These are phyloP conservation scores for Thelonectria blattea DNA, from an alignment of 2,329 filamentous ascomycete genomes.

Conservation along the genomic window DNA sequence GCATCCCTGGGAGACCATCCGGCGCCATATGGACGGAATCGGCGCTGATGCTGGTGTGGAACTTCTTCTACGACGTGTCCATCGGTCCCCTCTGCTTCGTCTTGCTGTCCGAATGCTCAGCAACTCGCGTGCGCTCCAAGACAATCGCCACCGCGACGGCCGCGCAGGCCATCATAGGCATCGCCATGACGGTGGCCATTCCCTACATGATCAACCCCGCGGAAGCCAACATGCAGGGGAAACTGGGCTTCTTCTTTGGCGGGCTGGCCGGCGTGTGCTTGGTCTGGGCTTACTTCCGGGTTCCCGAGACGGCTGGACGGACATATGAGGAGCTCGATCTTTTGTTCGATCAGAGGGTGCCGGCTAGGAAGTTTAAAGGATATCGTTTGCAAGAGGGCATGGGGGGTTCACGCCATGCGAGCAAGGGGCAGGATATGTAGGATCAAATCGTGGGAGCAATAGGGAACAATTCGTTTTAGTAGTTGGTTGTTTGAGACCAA, in stretches of 20 bases:
- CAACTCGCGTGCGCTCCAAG: conserved; percentile 49
- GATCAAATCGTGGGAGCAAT: background rate
- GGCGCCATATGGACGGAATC: conserved; percentile 45
- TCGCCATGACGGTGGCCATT: conserved; percentile 40
- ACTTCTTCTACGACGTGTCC: conserved; percentile 50
- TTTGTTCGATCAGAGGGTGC: conserved; percentile 41
- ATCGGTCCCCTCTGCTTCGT: conserved; percentile 52
- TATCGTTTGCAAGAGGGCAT: background rate
- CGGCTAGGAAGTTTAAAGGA: conserved; percentile 44
- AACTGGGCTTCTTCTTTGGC: conserved; percentile 43
- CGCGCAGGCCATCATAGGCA: conserved; percentile 37
- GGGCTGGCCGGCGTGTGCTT: conserved; percentile 37
- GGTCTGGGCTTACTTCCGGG: conserved; percentile 43
- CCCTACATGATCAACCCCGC: conserved; percentile 44
- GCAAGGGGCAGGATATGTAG: background rate
- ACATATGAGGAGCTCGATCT: conserved; percentile 45
- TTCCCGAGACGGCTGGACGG: conserved; percentile 43
- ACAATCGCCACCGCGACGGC: conserved; percentile 50
- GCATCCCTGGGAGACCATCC: conserved; percentile 29
- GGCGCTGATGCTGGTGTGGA: conserved; percentile 51
- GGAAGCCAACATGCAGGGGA: conserved; percentile 45
- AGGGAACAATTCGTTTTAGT: no score
- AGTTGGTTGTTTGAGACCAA: no score
- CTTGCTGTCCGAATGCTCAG: conserved; percentile 49
- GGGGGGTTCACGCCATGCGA: background rate